Base-by-base conservation (phyloP, 495 filamentous ascomycete species). In the Thermochaetoides thermophila region DNA sequence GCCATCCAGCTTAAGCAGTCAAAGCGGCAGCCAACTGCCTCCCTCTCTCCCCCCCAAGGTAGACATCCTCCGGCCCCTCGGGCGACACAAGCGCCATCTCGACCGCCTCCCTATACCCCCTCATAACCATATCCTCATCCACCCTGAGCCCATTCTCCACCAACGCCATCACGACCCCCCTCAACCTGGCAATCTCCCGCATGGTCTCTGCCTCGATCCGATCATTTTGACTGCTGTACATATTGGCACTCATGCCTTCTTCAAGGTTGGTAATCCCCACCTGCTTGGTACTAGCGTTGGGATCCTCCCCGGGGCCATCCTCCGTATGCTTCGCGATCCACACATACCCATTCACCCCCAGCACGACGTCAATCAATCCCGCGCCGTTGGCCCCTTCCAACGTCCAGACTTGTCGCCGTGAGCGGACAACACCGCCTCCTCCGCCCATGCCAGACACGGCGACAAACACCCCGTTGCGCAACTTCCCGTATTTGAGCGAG, bases 291-390 rank as follows among this genome's bases (percentile, higher is more conserved):
- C 6, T 11, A 6, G 21, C 21, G 6, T 6, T 11, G 6, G 21
- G 6, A 6, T 53, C 46, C 21, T 52, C 61, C 5, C 44, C 49
- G 10, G 59, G 62, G 9, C 63, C 64, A 4, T 60, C 60, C 26
- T 75, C 66, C 1, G 73, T 58, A 44, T 84, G 79, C 61, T 82
- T 85, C 44, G 76, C 73, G 42, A 97, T 84, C 78, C 81, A 95
- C 34, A 96, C 81, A 46, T 84, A 95, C 4, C 89, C 89, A 49
- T 97, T 97, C 9, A 97, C 87, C 0, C 89, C 89, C 4, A 96
- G 61, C 19, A 93, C 66, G 8, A 96, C 73, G 51, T 94, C 84
- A 13, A 97, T 69, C 23, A 80, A 81, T 0, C 78, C 87, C 5
- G 52, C 64, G 0, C 71, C 73, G 33, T 74, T 64, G 7, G 67